Percentiles rank a stretch among this genome's conserved stretches.
Conservation (phyloP, 495 filamentous ascomycete genomes). For the Friedmanniomyces endolithicus region DNA sequence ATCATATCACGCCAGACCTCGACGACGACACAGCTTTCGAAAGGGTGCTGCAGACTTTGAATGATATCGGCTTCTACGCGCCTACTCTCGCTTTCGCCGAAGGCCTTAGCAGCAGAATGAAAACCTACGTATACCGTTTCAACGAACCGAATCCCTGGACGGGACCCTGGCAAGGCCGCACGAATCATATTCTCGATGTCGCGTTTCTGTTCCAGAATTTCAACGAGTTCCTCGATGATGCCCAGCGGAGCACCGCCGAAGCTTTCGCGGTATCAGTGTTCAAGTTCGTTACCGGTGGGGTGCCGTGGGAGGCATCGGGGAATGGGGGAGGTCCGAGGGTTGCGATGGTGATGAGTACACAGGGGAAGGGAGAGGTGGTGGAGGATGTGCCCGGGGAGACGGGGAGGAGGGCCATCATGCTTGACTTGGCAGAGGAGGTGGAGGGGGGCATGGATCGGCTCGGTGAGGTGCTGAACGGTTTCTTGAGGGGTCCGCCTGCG, state of each 20-base stretch:
- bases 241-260: constrained; percentile 25
- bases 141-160: constrained; percentile 40
- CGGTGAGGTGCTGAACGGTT: constrained; percentile 6
- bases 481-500: constrained; percentile 1
- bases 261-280: constrained; percentile 35
- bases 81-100: constrained; percentile 28
- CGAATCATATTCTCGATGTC: constrained; percentile 37
- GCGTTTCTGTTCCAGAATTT: constrained; percentile 39
- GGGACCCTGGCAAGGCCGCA: constrained; percentile 32
- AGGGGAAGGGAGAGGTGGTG: constrained; percentile 1
- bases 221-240: constrained; percentile 27
- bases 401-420: constrained; percentile 13
- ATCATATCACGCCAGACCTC: constrained; percentile 23
- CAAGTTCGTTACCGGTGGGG: constrained; percentile 34
- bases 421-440: constrained; percentile 14
- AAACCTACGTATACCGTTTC: constrained; percentile 37
- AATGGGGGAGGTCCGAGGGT: constrained; percentile 6
- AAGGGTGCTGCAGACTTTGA: constrained; percentile 30
- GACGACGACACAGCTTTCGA: constrained; percentile 28
- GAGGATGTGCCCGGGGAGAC: constrained; percentile 11
- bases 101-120: constrained; percentile 23
- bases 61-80: constrained; percentile 33
- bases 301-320: constrained; percentile 29
- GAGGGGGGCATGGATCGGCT: constrained; percentile 19
- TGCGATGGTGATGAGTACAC: constrained; percentile 4